These are phyloP conservation scores for Lachancea lanzarotensis DNA, from an alignment of 805 yeast genomes.

Conservation along the genomic window DNA sequence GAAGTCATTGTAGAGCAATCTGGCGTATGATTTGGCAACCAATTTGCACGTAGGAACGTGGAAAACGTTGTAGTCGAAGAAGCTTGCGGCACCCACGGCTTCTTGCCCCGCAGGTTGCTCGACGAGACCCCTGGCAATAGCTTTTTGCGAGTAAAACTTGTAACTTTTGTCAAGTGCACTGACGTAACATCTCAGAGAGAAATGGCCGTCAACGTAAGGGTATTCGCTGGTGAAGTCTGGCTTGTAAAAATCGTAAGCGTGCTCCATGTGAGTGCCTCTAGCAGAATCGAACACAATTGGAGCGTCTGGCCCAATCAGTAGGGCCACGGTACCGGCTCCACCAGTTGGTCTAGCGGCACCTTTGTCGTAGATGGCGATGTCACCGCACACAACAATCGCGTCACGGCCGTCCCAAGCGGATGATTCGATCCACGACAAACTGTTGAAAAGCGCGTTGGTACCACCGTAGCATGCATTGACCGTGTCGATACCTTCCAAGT, in stretches of 20 bases:
- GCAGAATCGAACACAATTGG: slow-evolving; percentile 86
- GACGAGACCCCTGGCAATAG: slow-evolving; percentile 45
- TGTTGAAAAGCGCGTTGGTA: slow-evolving; percentile 88
- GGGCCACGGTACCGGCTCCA: slow-evolving; percentile 96
- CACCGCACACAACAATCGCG: slow-evolving; percentile 95
- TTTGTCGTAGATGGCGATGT: slow-evolving; percentile 92
- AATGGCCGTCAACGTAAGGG: slow-evolving; percentile 97
- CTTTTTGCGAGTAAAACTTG: slow-evolving; percentile 72
- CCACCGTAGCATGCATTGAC: slow-evolving; percentile 98
- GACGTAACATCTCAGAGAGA: slow-evolving; percentile 87
- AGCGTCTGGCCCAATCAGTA: slow-evolving; percentile 95
- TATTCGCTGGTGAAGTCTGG: slow-evolving; percentile 95
- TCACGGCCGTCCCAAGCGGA: slow-evolving; percentile 97
- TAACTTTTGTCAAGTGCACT: slow-evolving; percentile 88
- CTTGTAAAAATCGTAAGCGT: slow-evolving; percentile 96
- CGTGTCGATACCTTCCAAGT: slow-evolving; percentile 94
- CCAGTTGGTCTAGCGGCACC: slow-evolving; percentile 99
- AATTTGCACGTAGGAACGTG: slow-evolving; percentile 98
- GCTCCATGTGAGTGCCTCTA: slow-evolving; percentile 92
- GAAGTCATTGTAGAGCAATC: slow-evolving; percentile 86
- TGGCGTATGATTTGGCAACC: slow-evolving; percentile 86
- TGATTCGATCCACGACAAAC: slow-evolving; percentile 94
- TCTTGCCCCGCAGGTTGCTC: slow-evolving; percentile 41
- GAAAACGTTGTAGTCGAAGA: slow-evolving; percentile 90
- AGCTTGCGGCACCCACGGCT: slow-evolving; percentile 60